phyloP scores from a whole-genome alignment of 2,329 filamentous ascomycete species.

The Paecilomyces niveus region DNA sequence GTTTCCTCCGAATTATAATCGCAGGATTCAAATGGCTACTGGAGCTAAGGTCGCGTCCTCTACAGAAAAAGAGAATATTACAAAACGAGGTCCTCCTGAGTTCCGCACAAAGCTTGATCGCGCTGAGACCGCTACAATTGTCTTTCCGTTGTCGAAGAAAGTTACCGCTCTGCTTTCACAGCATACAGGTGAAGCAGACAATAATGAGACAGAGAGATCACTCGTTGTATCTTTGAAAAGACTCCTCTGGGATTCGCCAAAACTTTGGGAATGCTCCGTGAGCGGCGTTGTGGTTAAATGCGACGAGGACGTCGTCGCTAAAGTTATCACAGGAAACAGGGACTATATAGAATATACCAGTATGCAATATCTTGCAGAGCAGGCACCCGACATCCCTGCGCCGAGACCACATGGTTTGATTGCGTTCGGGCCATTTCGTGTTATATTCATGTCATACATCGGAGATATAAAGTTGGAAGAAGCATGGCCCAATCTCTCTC shows the following conservation, averaged over 20 bases:
- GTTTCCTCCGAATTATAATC: constrained; percentile 15
- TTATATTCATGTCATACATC: constrained; percentile 23
- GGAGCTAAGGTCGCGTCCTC: constrained; percentile 3
- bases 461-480: constrained; percentile 13
- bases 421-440: constrained; percentile 12
- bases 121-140: constrained; percentile 12
- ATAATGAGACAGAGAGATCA: constrained; percentile 1
- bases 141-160: constrained; percentile 17
- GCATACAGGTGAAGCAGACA: constrained; percentile 3
- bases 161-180: constrained; percentile 4
- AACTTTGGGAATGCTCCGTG: constrained; percentile 14
- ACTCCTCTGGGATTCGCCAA: constrained; percentile 15
- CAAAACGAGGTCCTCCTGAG: background rate
- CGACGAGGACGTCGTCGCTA: constrained; percentile 6
- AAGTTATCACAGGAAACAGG: constrained; percentile 6
- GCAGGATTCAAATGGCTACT: constrained; percentile 13
- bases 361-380: constrained; percentile 17
- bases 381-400: constrained; percentile 17
- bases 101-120: constrained; percentile 15
- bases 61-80: constrained; percentile 4
- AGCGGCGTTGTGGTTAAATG: constrained; percentile 18
- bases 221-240: constrained; percentile 11
- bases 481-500: constrained; percentile 14
- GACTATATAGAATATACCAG: constrained; percentile 20
- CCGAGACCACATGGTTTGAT: constrained; percentile 21